Evolutionary conservation across 306 rosid species (phyloP).

Genomic region (Fagus crenata): DNA sequence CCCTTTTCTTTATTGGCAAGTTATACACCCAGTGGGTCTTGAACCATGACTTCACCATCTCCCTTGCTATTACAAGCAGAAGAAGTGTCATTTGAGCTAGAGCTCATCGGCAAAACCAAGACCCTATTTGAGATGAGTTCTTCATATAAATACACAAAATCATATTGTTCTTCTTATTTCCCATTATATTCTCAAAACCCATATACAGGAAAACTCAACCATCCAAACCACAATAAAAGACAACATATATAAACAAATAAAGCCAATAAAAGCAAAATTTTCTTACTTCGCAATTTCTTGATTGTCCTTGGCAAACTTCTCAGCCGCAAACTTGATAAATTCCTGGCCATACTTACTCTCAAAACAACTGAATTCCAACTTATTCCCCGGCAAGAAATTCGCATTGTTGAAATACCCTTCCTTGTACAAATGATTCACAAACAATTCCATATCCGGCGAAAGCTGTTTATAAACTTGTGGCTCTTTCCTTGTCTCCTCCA

Average conservation of each 20-base stretch:
- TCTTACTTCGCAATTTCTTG: conserved; percentile 76
- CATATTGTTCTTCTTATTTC: background rate
- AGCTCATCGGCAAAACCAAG: no score
- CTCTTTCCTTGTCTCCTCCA: conserved; percentile 22
- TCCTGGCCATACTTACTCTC: conserved; percentile 36
- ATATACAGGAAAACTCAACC: background rate
- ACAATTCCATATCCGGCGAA: conserved; percentile 54
- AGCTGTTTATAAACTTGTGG: conserved; percentile 38
- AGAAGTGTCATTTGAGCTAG: no score
- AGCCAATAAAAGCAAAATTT: background rate
- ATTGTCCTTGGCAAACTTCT: conserved; percentile 53
- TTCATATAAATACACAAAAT: background rate
- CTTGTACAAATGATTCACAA: conserved; percentile 44
- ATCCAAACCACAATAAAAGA: background rate
- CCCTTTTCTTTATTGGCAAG: no score
- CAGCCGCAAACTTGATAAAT: conserved; percentile 47
- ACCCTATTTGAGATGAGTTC: background rate
- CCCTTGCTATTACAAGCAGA: no score
- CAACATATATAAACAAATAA: background rate
- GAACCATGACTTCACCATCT: no score
- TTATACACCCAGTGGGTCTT: no score
- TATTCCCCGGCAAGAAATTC: conserved; percentile 40
- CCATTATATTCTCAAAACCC: background rate
- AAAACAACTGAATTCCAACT: conserved; percentile 54
- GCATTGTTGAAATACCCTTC: conserved; percentile 65